These are phyloP conservation scores for Umbelopsis sp. DNA, from an alignment of 371 early-diverging fungal genomes.

Conservation along the genomic window DNA sequence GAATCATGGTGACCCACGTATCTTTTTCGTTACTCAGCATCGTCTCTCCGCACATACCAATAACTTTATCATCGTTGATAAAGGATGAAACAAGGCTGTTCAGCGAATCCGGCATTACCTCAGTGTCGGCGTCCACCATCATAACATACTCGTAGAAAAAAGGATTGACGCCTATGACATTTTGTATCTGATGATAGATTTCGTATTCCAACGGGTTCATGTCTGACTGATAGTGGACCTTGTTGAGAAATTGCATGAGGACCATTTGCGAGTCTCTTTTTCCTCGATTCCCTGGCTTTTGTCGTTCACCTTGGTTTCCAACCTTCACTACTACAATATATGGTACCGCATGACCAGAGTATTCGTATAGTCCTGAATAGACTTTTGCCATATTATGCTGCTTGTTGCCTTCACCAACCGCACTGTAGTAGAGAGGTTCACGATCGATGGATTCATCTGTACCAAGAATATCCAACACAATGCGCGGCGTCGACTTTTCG, in stretches of 20 bases:
- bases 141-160: conserved; percentile 86
- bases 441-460: conserved; percentile 81
- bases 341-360: conserved; percentile 87
- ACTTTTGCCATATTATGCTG: conserved; percentile 97
- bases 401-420: conserved; percentile 86
- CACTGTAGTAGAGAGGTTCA: conserved; percentile 88
- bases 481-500: conserved; percentile 95
- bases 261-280: conserved; percentile 99
- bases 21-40: conserved; percentile 85
- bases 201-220: conserved; percentile 93
- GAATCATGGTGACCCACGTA: conserved; percentile 98
- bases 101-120: conserved; percentile 86
- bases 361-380: conserved; percentile 95
- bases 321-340: conserved; percentile 96
- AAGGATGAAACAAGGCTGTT: conserved; percentile 83
- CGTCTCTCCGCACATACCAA: conserved; percentile 96
- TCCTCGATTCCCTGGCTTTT: conserved; percentile 94
- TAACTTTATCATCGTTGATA: conserved; percentile 85
- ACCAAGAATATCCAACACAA: conserved; percentile 94
- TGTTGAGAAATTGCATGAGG: conserved; percentile 97
- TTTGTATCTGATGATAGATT: conserved; percentile 91
- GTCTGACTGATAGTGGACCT: conserved; percentile 91
- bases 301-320: conserved; percentile 78
- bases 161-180: conserved; percentile 89
- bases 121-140: conserved; percentile 98